Conservation (phyloP, 1,139 yeast genomes). For the Starmera stellimalicola region DNA sequence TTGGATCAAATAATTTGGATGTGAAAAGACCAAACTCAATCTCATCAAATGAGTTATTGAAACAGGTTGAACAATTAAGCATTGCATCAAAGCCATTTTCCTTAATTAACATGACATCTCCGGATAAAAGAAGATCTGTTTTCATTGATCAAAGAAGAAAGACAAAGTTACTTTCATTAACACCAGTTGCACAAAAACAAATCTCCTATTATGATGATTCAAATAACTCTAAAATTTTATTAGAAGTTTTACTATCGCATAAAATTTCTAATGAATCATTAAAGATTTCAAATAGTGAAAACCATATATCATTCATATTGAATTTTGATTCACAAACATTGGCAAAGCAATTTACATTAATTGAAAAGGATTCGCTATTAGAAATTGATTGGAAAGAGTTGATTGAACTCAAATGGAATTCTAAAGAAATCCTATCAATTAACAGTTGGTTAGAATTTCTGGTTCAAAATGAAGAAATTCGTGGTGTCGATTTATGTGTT, state of each 20-base stretch:
- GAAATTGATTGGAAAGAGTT: slow-evolving; percentile 93
- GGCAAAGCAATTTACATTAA: slow-evolving; percentile 74
- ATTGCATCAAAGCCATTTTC: slow-evolving; percentile 12
- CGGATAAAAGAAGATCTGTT: slow-evolving; percentile 20
- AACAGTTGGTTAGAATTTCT: slow-evolving; percentile 81
- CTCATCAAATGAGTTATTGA: slow-evolving; percentile 16
- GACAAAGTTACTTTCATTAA: slow-evolving; percentile 19
- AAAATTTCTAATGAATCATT: slow-evolving; percentile 14
- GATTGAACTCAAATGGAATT: slow-evolving; percentile 66
- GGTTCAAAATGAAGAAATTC: slow-evolving; percentile 46
- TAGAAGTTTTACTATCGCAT: slow-evolving; percentile 16
- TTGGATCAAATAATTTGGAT: not conserved
- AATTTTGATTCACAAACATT: slow-evolving; percentile 56
- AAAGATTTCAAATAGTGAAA: slow-evolving; percentile 16
- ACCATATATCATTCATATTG: slow-evolving; percentile 74
- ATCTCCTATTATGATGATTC: slow-evolving; percentile 6
- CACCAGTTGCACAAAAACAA: slow-evolving; percentile 17
- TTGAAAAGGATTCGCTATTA: slow-evolving; percentile 73
- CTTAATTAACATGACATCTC: not conserved
- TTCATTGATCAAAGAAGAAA: slow-evolving; percentile 29
- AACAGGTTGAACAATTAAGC: slow-evolving; percentile 23
- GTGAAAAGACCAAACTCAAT: slow-evolving; percentile 7
- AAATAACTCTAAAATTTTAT: slow-evolving; percentile 15
- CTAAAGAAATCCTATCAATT: slow-evolving; percentile 53
- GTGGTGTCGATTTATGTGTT: slow-evolving; percentile 79